Percentiles rank a stretch among this genome's conserved stretches.
phyloP scores from a whole-genome alignment of 306 rosid genomes.

The Bauhinia variegata region DNA sequence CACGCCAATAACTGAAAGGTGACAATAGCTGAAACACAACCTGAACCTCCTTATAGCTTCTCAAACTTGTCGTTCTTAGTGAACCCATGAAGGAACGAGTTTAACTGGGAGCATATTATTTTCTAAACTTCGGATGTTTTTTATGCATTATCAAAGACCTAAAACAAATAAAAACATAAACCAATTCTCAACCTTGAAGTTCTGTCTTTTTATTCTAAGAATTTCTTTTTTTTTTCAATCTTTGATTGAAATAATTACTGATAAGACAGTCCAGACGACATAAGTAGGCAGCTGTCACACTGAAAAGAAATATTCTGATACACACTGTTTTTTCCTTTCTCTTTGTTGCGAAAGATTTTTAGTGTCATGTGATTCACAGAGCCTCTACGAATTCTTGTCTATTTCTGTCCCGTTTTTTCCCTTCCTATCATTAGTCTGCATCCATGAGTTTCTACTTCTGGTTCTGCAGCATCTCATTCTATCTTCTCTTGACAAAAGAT shows the following conservation, averaged over 20 bases:
- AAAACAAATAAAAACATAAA: too few relatives aligned
- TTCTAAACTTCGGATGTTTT: too few relatives aligned
- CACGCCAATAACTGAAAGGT: too few relatives aligned
- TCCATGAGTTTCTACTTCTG: constrained; percentile 36
- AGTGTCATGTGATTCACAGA: constrained; percentile 50
- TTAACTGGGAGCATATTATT: too few relatives aligned
- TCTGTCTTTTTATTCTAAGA: too few relatives aligned
- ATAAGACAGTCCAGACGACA: constrained; percentile 25
- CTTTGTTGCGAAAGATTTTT: constrained; percentile 30
- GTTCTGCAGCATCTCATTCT: constrained; percentile 48
- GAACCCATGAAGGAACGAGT: too few relatives aligned
- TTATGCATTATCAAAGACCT: too few relatives aligned
- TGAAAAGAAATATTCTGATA: constrained; percentile 32
- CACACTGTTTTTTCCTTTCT: constrained; percentile 24
- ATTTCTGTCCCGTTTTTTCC: constrained; percentile 19
- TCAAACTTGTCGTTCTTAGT: too few relatives aligned
- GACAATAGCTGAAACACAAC: too few relatives aligned
- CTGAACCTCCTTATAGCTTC: too few relatives aligned
- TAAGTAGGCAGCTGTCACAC: constrained; percentile 33
- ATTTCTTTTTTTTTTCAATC: neutral
- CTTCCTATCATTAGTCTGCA: constrained; percentile 37
- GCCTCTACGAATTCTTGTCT: constrained; percentile 29
- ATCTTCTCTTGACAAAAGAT: constrained; percentile 45
- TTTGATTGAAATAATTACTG: constrained; percentile 10
- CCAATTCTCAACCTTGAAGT: neutral